phyloP scores from a whole-genome alignment of 768 basidiomycete species.

The Trametes punicea region DNA sequence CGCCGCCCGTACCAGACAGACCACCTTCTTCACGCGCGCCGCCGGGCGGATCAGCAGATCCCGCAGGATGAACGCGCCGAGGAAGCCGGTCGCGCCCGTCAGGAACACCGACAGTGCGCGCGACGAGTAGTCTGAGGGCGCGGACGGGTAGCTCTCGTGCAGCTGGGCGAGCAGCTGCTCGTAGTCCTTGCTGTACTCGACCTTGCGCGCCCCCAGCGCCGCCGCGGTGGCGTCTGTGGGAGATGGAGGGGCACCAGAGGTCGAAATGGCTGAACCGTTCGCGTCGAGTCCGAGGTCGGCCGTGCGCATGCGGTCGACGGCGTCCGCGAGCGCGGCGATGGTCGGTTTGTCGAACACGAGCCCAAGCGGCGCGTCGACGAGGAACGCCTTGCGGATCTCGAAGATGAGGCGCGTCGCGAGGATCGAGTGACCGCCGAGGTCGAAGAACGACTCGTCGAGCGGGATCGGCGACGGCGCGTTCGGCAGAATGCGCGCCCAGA shows the following conservation, averaged over 20 bases:
- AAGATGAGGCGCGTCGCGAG: slow-evolving; percentile 96
- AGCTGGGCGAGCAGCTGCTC: slow-evolving; percentile 58
- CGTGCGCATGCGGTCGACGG: slow-evolving; percentile 71
- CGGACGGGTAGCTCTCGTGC: slow-evolving; percentile 55
- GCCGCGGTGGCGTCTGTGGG: background rate
- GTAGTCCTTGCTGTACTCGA: slow-evolving; percentile 80
- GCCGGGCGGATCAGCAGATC: slow-evolving; percentile 64
- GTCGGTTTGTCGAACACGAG: slow-evolving; percentile 91
- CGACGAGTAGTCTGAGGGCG: slow-evolving; percentile 51
- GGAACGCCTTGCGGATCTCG: slow-evolving; percentile 90
- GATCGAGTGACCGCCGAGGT: slow-evolving; percentile 97
- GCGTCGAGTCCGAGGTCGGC: slow-evolving; percentile 73
- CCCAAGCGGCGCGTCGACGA: slow-evolving; percentile 86
- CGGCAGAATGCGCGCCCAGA: slow-evolving; percentile 83
- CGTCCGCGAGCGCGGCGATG: slow-evolving; percentile 67
- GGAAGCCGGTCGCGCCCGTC: slow-evolving; percentile 95
- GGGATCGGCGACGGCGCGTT: slow-evolving; percentile 75
- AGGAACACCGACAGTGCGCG: slow-evolving; percentile 79
- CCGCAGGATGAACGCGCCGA: slow-evolving; percentile 87
- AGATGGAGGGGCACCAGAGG: background rate
- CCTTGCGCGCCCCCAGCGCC: slow-evolving; percentile 19
- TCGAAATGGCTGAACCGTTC: slow-evolving; percentile 25
- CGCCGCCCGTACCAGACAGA: slow-evolving; percentile 86
- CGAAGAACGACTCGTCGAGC: slow-evolving; percentile 94
- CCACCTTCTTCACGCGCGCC: slow-evolving; percentile 73